Conservation (phyloP, 1,284 basidiomycete species). For the Grifola frondosa region DNA sequence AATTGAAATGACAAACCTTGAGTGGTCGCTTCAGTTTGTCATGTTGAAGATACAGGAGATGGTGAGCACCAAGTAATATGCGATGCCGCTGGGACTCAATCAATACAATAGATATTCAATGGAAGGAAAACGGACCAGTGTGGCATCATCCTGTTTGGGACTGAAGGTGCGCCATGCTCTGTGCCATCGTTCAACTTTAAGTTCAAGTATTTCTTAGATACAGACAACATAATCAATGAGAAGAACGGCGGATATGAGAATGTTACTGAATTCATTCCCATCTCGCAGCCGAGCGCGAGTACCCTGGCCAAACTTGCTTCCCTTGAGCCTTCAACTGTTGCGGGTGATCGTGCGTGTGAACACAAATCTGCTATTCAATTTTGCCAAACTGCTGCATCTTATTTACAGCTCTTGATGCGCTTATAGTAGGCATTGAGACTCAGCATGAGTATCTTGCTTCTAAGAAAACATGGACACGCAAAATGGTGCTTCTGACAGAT, state of each 20-base stretch:
- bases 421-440: slow-evolving; percentile 85
- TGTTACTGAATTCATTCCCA: slow-evolving; percentile 76
- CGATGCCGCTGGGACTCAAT: neutral
- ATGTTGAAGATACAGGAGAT: slow-evolving; percentile 89
- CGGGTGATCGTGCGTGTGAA: slow-evolving; percentile 68
- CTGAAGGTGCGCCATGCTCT: slow-evolving; percentile 53
- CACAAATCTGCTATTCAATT: neutral
- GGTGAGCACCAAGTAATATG: slow-evolving; percentile 40
- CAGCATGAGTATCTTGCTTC: slow-evolving; percentile 59
- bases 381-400: neutral
- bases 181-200: too few relatives aligned
- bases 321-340: slow-evolving; percentile 58
- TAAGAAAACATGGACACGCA: slow-evolving; percentile 80
- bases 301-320: slow-evolving; percentile 75
- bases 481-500: slow-evolving; percentile 79
- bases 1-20: slow-evolving; percentile 70
- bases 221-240: slow-evolving; percentile 71
- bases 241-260: slow-evolving; percentile 70
- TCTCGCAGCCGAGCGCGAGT: slow-evolving; percentile 72
- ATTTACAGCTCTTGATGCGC: slow-evolving; percentile 74
- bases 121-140: slow-evolving; percentile 91
- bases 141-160: slow-evolving; percentile 82
- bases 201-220: too few relatives aligned
- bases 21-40: slow-evolving; percentile 83
- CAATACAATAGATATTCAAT: slow-evolving; percentile 70